phyloP scores from a whole-genome alignment of 768 basidiomycete species.

The Filobasidium wieringae region DNA sequence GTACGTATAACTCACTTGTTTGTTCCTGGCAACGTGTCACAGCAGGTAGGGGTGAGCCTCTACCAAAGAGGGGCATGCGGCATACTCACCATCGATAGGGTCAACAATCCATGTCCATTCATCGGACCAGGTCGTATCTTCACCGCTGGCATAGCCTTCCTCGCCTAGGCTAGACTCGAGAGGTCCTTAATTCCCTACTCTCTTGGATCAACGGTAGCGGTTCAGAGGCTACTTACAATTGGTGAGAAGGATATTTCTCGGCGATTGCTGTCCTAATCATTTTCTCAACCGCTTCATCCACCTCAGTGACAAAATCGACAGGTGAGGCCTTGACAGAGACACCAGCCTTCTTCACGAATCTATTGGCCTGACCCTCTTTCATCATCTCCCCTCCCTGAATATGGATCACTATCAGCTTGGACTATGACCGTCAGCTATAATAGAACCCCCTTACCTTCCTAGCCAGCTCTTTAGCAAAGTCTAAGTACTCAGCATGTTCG shows the following conservation, averaged over 20 bases:
- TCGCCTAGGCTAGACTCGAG: conserved; percentile 55
- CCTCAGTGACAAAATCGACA: conserved; percentile 81
- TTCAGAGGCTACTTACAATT: conserved; percentile 43
- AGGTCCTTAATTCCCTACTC: neutral
- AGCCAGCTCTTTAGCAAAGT: conserved; percentile 7
- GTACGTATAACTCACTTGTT: neutral
- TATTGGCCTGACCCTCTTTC: conserved; percentile 56
- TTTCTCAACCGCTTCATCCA: conserved; percentile 81
- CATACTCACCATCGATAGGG: conserved; percentile 53
- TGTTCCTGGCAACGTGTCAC: neutral
- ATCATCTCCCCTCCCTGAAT: conserved; percentile 20
- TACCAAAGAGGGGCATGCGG: conserved; percentile 20
- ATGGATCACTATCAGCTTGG: neutral
- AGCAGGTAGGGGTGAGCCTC: neutral
- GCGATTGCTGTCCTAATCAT: conserved; percentile 61
- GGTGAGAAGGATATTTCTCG: conserved; percentile 57
- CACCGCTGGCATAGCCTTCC: conserved; percentile 52
- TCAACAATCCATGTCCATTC: conserved; percentile 93
- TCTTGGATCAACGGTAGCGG: no score
- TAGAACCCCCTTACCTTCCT: neutral
- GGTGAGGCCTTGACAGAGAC: conserved; percentile 46
- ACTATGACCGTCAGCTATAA: neutral
- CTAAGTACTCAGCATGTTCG: conserved; percentile 6
- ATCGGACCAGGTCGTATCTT: conserved; percentile 55
- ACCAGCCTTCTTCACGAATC: conserved; percentile 42